phyloP scores from a whole-genome alignment of 768 basidiomycete species.

The Boletus speciosus region DNA sequence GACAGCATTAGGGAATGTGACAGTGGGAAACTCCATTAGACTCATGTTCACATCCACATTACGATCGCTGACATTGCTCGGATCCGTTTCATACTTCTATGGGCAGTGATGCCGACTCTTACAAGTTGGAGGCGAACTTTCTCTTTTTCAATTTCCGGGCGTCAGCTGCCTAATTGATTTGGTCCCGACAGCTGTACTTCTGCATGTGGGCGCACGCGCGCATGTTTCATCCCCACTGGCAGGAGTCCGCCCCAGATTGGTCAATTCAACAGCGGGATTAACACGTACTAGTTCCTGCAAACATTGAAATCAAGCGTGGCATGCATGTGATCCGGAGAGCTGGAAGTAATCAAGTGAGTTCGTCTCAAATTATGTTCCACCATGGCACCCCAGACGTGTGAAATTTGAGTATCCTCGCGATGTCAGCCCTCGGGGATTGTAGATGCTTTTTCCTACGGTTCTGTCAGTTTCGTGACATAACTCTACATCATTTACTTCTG shows the following conservation, averaged over 20 bases:
- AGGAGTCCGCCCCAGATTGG: not conserved
- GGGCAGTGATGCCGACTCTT: no score
- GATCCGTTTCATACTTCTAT: no score
- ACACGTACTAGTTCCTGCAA: not conserved
- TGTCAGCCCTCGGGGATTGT: not conserved
- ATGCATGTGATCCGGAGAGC: not conserved
- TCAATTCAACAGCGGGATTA: not conserved
- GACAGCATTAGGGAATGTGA: no score
- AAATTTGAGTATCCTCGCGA: not conserved
- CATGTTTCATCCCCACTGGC: not conserved
- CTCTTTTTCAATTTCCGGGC: no score
- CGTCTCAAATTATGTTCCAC: not conserved
- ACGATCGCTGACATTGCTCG: no score
- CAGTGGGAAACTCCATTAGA: no score
- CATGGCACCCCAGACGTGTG: not conserved
- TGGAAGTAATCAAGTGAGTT: not conserved
- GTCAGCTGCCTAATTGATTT: no score
- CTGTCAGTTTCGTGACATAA: slow-evolving; percentile 10
- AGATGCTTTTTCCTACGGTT: slow-evolving; percentile 8
- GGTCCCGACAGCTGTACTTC: not conserved
- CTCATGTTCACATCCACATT: no score
- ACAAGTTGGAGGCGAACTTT: no score
- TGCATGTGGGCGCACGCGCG: not conserved
- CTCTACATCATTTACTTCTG: not conserved
- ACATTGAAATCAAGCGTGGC: not conserved